Evolutionary conservation across 2,329 filamentous ascomycete species (phyloP).

Genomic region (Aspergillus aculeatinus): DNA sequence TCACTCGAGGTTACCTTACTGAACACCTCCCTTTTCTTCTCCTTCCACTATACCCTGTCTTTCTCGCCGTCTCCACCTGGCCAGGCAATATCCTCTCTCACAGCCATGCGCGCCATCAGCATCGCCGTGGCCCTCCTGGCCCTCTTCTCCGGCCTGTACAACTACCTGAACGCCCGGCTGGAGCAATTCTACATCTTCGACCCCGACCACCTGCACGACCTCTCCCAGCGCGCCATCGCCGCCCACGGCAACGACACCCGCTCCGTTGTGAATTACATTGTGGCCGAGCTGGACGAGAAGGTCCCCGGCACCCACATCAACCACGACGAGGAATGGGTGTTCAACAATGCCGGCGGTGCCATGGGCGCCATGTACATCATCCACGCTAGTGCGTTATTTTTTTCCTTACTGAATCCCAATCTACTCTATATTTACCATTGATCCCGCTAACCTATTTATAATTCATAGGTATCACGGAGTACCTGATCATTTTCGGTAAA

Average conservation of each 20-base stretch:
- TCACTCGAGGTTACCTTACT: background rate
- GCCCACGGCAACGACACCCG: constrained; percentile 73
- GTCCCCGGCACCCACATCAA: constrained; percentile 57
- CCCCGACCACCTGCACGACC: constrained; percentile 64
- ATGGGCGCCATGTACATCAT: constrained; percentile 93
- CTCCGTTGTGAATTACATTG: constrained; percentile 67
- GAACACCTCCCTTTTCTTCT: background rate
- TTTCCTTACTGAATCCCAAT: background rate
- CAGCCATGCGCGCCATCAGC: constrained; percentile 29
- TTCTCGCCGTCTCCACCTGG: constrained; percentile 4
- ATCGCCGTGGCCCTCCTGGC: constrained; percentile 37
- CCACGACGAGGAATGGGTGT: constrained; percentile 77
- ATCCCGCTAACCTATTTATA: background rate
- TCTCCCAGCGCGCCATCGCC: constrained; percentile 65
- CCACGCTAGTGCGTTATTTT: constrained; percentile 66
- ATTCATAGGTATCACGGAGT: constrained; percentile 67
- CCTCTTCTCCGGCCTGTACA: constrained; percentile 37
- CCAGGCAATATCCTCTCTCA: background rate
- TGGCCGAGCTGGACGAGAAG: constrained; percentile 62
- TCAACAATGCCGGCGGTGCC: constrained; percentile 87
- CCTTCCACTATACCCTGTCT: background rate
- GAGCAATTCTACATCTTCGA: constrained; percentile 72
- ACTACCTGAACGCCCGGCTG: constrained; percentile 38
- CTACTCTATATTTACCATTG: background rate
- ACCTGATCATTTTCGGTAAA: constrained; percentile 79